Evolutionary conservation across 1,139 yeast species (phyloP).

Genomic region (Cylindricascospora bacillispora): DNA sequence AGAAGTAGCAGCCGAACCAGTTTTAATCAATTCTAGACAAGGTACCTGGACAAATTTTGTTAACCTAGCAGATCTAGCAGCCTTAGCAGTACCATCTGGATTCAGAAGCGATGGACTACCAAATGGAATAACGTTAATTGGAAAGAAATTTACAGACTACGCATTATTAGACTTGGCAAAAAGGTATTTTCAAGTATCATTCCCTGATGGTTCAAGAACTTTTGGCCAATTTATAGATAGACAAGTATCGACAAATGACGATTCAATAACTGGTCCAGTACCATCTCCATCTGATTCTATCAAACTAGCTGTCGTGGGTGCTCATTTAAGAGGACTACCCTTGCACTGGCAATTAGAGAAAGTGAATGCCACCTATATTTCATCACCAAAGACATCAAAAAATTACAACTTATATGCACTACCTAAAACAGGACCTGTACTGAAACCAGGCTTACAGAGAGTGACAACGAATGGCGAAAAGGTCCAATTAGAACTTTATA

Average conservation of each 20-base stretch:
- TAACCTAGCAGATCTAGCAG: slow-evolving; percentile 86
- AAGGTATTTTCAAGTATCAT: slow-evolving; percentile 43
- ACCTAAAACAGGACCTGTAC: slow-evolving; percentile 58
- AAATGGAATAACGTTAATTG: slow-evolving; percentile 76
- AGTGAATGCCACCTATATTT: slow-evolving; percentile 64
- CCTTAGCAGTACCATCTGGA: slow-evolving; percentile 83
- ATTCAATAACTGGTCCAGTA: slow-evolving; percentile 32
- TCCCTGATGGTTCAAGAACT: slow-evolving; percentile 34
- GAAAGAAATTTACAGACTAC: slow-evolving; percentile 72
- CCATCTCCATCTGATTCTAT: slow-evolving; percentile 31
- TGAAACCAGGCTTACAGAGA: slow-evolving; percentile 81
- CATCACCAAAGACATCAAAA: slow-evolving; percentile 56
- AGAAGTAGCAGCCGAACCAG: slow-evolving; percentile 65
- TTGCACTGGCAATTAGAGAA: slow-evolving; percentile 88
- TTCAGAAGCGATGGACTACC: slow-evolving; percentile 78
- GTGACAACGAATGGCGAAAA: slow-evolving; percentile 43
- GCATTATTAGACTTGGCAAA: slow-evolving; percentile 78
- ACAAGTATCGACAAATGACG: slow-evolving; percentile 23
- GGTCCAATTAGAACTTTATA: slow-evolving; percentile 69
- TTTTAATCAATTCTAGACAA: slow-evolving; percentile 70
- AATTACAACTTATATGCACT: slow-evolving; percentile 71
- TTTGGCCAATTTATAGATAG: slow-evolving; percentile 30
- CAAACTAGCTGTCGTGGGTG: slow-evolving; percentile 88
- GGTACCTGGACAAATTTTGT: slow-evolving; percentile 97
- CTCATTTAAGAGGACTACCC: slow-evolving; percentile 80